A percentile compares a stretch with the other conserved stretches of the same genome.
Conservation (phyloP, 352 stramenopile genomes). For the Globisporangium mamillatum region DNA sequence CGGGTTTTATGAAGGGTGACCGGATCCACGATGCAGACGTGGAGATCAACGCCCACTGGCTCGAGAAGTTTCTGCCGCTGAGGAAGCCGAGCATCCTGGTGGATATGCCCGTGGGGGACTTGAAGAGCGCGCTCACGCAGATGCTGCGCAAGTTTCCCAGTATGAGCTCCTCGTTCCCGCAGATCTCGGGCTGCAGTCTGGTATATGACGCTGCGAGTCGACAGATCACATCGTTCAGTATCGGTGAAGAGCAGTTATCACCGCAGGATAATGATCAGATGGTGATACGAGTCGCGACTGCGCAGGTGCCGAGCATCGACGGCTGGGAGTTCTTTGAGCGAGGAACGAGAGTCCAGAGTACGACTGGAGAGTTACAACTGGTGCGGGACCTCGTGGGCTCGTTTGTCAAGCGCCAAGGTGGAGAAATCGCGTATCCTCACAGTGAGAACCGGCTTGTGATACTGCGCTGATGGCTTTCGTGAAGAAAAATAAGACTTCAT, state of each 20-base stretch:
- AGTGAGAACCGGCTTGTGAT: conserved; percentile 26
- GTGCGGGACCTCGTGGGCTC: conserved; percentile 32
- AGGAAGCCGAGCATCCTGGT: conserved; percentile 52
- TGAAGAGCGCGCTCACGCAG: conserved; percentile 54
- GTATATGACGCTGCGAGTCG: conserved; percentile 30
- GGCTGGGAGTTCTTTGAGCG: conserved; percentile 34
- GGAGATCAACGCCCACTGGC: conserved; percentile 52
- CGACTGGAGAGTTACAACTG: conserved; percentile 15
- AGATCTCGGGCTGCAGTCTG: conserved; percentile 57
- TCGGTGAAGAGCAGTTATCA: conserved; percentile 7
- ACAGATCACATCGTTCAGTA: conserved; percentile 18
- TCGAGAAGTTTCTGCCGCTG: conserved; percentile 71
- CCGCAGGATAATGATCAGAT: background rate
- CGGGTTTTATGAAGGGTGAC: conserved; percentile 82
- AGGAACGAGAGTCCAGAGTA: conserved; percentile 14
- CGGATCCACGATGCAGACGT: conserved; percentile 44
- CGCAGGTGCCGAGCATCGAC: conserved; percentile 23
- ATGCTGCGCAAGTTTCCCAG: conserved; percentile 59
- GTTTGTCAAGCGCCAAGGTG: conserved; percentile 21
- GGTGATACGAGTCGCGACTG: conserved; percentile 30
- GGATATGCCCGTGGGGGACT: conserved; percentile 35
- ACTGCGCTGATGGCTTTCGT: background rate
- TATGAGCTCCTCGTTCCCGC: conserved; percentile 71
- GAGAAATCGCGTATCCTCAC: conserved; percentile 23
- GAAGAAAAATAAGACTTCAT: too few species aligned